Conservation (phyloP, 75 land plant genomes). For the Sequoia sempervirens region DNA sequence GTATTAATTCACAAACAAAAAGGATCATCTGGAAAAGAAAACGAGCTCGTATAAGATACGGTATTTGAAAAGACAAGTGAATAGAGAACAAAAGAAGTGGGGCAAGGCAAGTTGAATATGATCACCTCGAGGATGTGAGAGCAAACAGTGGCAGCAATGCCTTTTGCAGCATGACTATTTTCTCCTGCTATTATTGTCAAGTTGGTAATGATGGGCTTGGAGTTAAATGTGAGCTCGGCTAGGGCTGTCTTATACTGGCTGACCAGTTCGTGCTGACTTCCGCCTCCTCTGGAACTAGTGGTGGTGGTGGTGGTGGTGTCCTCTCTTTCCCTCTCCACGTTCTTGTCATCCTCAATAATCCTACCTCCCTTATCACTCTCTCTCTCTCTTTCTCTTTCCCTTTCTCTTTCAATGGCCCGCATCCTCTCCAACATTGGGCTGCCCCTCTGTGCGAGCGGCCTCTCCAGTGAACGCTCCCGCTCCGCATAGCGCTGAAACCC, state of each 20-base stretch:
- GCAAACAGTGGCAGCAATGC: slow-evolving; percentile 69
- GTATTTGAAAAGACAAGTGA: not conserved
- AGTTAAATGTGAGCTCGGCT: slow-evolving; percentile 80
- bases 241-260: slow-evolving; percentile 75
- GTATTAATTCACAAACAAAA: not conserved
- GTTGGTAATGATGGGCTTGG: slow-evolving; percentile 90
- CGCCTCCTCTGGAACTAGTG: slow-evolving; percentile 11
- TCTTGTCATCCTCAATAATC: not conserved
- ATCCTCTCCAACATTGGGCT: slow-evolving; percentile 11
- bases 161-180: slow-evolving; percentile 71
- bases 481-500: not conserved
- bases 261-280: slow-evolving; percentile 14
- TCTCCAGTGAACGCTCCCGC: slow-evolving; percentile 2
- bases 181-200: slow-evolving; percentile 94
- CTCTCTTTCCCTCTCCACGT: slow-evolving; percentile 14
- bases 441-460: not conserved
- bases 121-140: slow-evolving; percentile 77
- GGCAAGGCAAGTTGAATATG: not conserved
- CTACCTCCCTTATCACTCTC: slow-evolving; percentile 11
- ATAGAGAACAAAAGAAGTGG: not conserved
- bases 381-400: slow-evolving; percentile 22
- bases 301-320: slow-evolving; percentile 11
- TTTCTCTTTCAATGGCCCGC: slow-evolving; percentile 25
- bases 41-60: not conserved
- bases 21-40: no score